Percentiles rank a stretch among this genome's conserved stretches.
phyloP scores from a whole-genome alignment of 169 alveolate species.

The Plasmodium knowlesi region DNA sequence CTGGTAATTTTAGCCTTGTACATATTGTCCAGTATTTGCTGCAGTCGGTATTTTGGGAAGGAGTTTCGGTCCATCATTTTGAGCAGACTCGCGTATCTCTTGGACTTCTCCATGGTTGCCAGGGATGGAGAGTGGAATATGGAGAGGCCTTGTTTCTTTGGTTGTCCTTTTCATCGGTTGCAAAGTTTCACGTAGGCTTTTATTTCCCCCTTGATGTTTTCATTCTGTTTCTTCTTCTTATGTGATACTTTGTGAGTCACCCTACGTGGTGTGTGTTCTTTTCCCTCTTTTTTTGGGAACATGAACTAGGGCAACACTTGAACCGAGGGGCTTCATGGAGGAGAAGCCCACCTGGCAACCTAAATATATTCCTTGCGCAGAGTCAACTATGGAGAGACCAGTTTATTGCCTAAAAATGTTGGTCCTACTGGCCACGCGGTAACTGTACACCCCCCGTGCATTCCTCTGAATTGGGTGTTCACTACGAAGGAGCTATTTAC shows the following conservation, averaged over 20 bases:
- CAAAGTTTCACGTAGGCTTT: background rate
- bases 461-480: background rate
- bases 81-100: slow-evolving; percentile 16
- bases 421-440: background rate
- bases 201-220: background rate
- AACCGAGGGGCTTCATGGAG: background rate
- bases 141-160: background rate
- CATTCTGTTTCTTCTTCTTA: background rate
- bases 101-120: slow-evolving; percentile 46
- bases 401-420: background rate
- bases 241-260: background rate
- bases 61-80: slow-evolving; percentile 31
- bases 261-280: background rate
- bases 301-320: background rate
- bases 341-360: background rate
- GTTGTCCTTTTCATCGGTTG: background rate
- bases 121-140: too few relatives aligned
- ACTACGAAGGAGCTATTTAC: too few relatives aligned
- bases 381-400: background rate
- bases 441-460: background rate
- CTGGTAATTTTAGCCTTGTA: slow-evolving; percentile 77
- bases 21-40: slow-evolving; percentile 81
- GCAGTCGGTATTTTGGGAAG: slow-evolving; percentile 77
- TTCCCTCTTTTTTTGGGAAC: background rate
- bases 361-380: background rate